phyloP scores from a whole-genome alignment of 202 grass and related monocot genomes.

The Hordeum pubiflorum region DNA sequence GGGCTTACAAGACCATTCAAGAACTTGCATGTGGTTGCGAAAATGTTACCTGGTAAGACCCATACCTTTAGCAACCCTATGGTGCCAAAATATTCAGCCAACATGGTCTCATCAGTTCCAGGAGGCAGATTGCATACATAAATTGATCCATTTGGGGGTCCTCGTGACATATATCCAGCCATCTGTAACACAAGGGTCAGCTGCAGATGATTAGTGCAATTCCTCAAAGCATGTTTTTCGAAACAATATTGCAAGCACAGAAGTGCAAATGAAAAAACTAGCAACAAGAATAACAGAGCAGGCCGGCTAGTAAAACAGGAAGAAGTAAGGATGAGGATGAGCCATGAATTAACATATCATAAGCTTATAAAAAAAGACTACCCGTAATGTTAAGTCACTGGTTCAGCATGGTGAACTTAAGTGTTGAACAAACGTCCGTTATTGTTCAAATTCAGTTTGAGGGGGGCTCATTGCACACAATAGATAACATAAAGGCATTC shows the following conservation, averaged over 20 bases:
- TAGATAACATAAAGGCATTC: background rate
- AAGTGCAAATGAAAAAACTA: background rate
- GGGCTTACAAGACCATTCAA: background rate
- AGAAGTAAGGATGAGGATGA: background rate
- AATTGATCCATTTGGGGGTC: slow-evolving; percentile 51
- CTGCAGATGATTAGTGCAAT: background rate
- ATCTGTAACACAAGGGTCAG: slow-evolving; percentile 26
- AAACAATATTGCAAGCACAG: background rate
- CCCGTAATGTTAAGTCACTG: background rate
- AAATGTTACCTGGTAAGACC: slow-evolving; percentile 63
- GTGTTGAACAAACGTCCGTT: background rate
- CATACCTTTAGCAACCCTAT: slow-evolving; percentile 99
- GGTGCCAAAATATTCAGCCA: slow-evolving; percentile 94
- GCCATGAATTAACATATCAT: background rate
- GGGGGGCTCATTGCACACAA: background rate
- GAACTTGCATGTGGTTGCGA: slow-evolving; percentile 29
- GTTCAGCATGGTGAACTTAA: background rate
- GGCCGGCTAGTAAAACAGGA: background rate
- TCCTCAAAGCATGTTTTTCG: background rate
- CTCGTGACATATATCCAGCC: slow-evolving; percentile 52
- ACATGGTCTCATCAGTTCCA: slow-evolving; percentile 86
- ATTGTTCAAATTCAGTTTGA: background rate
- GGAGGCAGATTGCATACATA: slow-evolving; percentile 88
- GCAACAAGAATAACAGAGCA: background rate
- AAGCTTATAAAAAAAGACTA: background rate